A percentile compares a stretch with the other conserved stretches of the same genome.
Evolutionary conservation across 208 protist genomes (phyloP).

Genomic region (Crithidia sp.): DNA sequence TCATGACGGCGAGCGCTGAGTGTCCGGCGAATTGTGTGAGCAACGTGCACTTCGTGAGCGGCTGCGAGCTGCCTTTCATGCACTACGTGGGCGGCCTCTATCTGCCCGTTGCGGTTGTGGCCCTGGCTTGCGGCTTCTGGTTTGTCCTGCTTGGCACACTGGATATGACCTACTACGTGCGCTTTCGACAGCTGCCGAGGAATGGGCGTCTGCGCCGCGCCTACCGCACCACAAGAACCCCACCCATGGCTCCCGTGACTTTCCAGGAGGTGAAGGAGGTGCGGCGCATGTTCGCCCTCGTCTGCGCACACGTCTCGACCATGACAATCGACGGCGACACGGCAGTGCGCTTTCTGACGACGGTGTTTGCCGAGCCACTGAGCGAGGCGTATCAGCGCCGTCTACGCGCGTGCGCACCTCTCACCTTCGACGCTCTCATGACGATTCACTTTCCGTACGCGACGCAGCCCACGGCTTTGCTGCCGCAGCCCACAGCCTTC

Average conservation of each 20-base stretch:
- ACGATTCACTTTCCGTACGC: conserved; percentile 55
- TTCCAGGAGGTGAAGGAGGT: conserved; percentile 32
- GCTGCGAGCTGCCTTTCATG: conserved; percentile 41
- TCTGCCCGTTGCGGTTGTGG: conserved; percentile 30
- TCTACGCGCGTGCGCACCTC: conserved; percentile 15
- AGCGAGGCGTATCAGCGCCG: conserved; percentile 21
- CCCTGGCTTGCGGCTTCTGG: conserved; percentile 34
- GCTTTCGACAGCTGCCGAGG: conserved; percentile 38
- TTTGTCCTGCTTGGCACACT: conserved; percentile 36
- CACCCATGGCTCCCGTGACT: conserved; percentile 48
- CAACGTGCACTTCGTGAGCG: conserved; percentile 40
- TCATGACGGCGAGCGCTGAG: conserved; percentile 45
- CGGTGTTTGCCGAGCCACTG: conserved; percentile 47
- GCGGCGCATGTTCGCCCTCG: conserved; percentile 36
- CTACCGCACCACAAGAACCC: conserved; percentile 39
- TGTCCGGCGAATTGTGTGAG: conserved; percentile 43
- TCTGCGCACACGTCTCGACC: conserved; percentile 6
- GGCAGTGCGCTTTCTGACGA: conserved; percentile 44
- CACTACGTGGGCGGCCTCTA: conserved; percentile 33
- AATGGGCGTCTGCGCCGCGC: conserved; percentile 40
- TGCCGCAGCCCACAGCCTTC: background rate
- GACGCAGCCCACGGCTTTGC: conserved; percentile 37
- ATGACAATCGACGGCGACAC: conserved; percentile 25
- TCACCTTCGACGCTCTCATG: conserved; percentile 68
- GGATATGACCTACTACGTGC: conserved; percentile 46